Percentiles rank a stretch among this genome's conserved stretches.
Evolutionary conservation across 768 basidiomycete species (phyloP).

Genomic region (Podaxis rugospora): DNA sequence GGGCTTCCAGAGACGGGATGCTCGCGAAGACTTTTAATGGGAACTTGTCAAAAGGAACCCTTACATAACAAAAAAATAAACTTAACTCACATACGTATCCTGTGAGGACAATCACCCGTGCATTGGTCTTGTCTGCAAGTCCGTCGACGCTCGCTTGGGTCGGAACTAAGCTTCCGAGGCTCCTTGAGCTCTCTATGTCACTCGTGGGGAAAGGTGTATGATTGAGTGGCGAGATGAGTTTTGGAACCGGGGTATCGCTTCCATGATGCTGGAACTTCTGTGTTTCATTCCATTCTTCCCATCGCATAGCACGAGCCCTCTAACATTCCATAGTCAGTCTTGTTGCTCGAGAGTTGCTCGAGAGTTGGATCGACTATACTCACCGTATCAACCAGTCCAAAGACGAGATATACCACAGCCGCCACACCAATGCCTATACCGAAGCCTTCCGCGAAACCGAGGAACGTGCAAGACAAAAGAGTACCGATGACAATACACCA

Average conservation of each 20-base stretch:
- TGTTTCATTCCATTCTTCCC: slow-evolving; percentile 19
- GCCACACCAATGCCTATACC: slow-evolving; percentile 21
- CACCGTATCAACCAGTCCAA: slow-evolving; percentile 21
- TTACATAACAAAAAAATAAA: too few species aligned
- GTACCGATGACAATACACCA: slow-evolving; percentile 19
- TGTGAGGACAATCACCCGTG: slow-evolving; percentile 8
- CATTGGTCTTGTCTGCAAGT: slow-evolving; percentile 9
- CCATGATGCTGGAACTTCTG: not conserved
- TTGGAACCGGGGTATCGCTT: not conserved
- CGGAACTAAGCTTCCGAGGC: not conserved
- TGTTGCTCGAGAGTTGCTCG: not conserved
- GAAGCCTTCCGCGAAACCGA: slow-evolving; percentile 23
- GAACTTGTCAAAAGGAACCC: too few species aligned
- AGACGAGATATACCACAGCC: slow-evolving; percentile 16
- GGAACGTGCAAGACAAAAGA: slow-evolving; percentile 16
- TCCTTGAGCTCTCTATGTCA: not conserved
- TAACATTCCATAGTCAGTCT: not conserved
- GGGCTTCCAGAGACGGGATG: slow-evolving; percentile 4
- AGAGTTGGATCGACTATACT: not conserved
- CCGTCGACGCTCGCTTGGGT: slow-evolving; percentile 1
- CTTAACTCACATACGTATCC: slow-evolving; percentile 14
- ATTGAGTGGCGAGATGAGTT: slow-evolving; percentile 4
- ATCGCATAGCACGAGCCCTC: slow-evolving; percentile 16
- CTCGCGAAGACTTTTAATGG: not conserved
- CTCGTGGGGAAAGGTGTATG: not conserved